phyloP scores from a whole-genome alignment of 1,284 basidiomycete genomes.

The Agroathelia rolfsii region DNA sequence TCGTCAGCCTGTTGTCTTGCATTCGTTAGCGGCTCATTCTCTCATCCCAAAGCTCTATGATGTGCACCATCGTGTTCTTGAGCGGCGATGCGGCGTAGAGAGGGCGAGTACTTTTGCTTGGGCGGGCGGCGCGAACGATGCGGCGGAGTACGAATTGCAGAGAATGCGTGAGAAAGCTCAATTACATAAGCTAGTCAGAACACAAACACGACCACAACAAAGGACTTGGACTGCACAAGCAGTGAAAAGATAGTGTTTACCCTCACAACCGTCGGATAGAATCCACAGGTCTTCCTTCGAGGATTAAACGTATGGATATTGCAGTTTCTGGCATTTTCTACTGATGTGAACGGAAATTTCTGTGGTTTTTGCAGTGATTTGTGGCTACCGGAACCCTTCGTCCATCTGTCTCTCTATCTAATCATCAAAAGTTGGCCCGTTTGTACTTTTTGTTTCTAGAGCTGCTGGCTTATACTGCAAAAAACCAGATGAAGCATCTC shows the following conservation, averaged over 20 bases:
- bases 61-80: conserved; percentile 49
- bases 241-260: conserved; percentile 6
- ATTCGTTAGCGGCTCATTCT: background rate
- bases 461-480: conserved; percentile 4
- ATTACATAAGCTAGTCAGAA: conserved; percentile 52
- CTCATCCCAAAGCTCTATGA: conserved; percentile 5
- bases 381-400: conserved; percentile 62
- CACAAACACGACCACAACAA: conserved; percentile 15
- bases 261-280: conserved; percentile 55
- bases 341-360: conserved; percentile 8
- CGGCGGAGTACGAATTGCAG: conserved; percentile 33
- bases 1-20: conserved; percentile 52
- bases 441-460: conserved; percentile 1
- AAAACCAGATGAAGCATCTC: conserved; percentile 83
- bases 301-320: conserved; percentile 68
- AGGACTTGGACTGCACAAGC: conserved; percentile 3
- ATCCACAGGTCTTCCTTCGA: conserved; percentile 80
- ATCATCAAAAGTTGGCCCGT: no score
- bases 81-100: conserved; percentile 10
- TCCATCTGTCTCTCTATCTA: conserved; percentile 21
- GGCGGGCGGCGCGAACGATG: conserved; percentile 9
- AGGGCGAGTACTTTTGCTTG: conserved; percentile 7
- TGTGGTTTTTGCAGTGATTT: conserved; percentile 54
- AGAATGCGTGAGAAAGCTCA: conserved; percentile 30
- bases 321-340: no score